phyloP scores from a whole-genome alignment of 495 filamentous ascomycete genomes.

The Immersiella caudata region DNA sequence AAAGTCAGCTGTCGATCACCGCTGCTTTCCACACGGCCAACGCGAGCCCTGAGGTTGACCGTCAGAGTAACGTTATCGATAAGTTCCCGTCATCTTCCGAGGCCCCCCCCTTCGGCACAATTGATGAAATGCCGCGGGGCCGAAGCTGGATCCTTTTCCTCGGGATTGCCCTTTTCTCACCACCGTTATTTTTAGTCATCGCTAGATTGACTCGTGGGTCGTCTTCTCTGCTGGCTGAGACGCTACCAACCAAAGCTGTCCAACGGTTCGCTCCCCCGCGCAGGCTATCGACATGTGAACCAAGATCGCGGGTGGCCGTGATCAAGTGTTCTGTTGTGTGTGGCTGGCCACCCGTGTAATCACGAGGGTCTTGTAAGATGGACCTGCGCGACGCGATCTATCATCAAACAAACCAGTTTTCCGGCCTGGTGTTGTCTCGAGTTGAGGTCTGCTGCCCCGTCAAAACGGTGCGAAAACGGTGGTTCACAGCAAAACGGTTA shows the following conservation, averaged over 20 bases:
- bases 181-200: slow-evolving; percentile 20
- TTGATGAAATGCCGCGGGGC: neutral
- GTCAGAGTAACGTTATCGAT: neutral
- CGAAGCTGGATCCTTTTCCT: neutral
- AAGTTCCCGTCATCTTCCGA: neutral
- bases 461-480: neutral
- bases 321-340: neutral
- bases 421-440: neutral
- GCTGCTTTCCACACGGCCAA: no score
- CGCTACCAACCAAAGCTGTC: neutral
- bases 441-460: neutral
- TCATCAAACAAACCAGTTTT: slow-evolving; percentile 5
- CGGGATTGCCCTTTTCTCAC: slow-evolving; percentile 6
- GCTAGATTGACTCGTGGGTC: neutral
- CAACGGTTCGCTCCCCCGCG: neutral
- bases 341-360: neutral
- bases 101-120: neutral
- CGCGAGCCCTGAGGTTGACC: neutral
- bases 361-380: neutral
- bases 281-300: neutral
- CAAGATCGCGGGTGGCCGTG: neutral
- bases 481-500: no score
- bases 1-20: neutral
- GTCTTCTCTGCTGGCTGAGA: neutral
- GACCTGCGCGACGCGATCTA: neutral